These are phyloP conservation scores for Xerocomellus dryophilus DNA, from an alignment of 768 basidiomycete species.

Conservation along the genomic window DNA sequence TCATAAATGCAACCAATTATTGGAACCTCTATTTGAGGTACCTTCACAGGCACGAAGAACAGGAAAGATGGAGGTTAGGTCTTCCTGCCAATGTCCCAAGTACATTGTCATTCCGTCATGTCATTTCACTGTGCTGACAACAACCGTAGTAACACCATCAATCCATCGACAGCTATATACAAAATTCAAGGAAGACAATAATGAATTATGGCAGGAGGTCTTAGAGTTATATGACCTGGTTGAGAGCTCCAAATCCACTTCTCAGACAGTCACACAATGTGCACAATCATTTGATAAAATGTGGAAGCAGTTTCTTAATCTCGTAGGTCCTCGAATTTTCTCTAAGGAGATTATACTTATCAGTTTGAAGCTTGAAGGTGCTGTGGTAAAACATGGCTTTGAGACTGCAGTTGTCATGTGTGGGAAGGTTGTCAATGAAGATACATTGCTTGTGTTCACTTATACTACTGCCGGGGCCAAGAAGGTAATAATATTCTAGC, in stretches of 20 bases:
- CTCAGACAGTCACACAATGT: neutral
- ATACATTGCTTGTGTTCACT: neutral
- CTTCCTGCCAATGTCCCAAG: neutral
- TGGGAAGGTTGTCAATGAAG: conserved; percentile 8
- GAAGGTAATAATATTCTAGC: no score
- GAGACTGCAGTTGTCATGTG: conserved; percentile 9
- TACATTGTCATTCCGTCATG: neutral
- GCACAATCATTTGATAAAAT: neutral
- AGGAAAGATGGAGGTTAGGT: conserved; percentile 1
- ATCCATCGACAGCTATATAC: neutral
- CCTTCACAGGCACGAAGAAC: neutral
- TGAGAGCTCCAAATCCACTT: neutral
- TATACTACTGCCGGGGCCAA: neutral
- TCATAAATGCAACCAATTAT: neutral
- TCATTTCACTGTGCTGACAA: no score
- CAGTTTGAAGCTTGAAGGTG: neutral
- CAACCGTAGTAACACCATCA: neutral
- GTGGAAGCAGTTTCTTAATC: neutral
- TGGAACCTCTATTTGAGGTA: conserved; percentile 4
- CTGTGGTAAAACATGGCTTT: conserved; percentile 6
- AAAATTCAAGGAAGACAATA: neutral
- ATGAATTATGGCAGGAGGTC: neutral
- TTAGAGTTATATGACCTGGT: neutral
- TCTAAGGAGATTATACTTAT: no score
- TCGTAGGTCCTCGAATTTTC: neutral